Conservation (phyloP, 345 rosid species). For the Cardamine resedifolia region DNA sequence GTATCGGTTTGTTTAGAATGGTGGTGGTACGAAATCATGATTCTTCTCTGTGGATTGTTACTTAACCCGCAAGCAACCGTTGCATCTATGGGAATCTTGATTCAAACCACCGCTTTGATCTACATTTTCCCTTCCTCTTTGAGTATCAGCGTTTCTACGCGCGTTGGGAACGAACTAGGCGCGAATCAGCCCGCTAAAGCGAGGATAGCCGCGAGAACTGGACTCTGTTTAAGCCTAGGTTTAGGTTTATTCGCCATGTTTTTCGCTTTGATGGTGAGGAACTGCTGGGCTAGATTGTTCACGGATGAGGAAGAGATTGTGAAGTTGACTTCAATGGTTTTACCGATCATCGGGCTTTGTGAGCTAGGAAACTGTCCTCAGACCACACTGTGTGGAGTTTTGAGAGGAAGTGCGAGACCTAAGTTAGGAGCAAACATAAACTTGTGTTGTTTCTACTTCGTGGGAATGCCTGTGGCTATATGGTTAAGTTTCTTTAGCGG, state of each 20-base stretch:
- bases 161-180: slow-evolving; percentile 81
- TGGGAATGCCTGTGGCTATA: slow-evolving; percentile 80
- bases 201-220: slow-evolving; percentile 54
- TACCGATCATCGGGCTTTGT: slow-evolving; percentile 82
- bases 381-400: slow-evolving; percentile 77
- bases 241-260: slow-evolving; percentile 56
- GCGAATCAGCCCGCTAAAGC: slow-evolving; percentile 63
- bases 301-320: slow-evolving; percentile 62
- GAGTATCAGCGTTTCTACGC: slow-evolving; percentile 69
- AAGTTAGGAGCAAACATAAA: slow-evolving; percentile 81
- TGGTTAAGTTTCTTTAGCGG: slow-evolving; percentile 62
- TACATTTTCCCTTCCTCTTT: slow-evolving; percentile 91
- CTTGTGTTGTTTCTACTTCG: slow-evolving; percentile 76
- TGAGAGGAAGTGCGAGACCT: slow-evolving; percentile 86
- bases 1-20: slow-evolving; percentile 90
- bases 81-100: slow-evolving; percentile 88
- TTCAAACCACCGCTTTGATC: slow-evolving; percentile 76
- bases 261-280: slow-evolving; percentile 56
- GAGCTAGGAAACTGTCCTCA: slow-evolving; percentile 94
- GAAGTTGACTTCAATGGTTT: slow-evolving; percentile 58
- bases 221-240: slow-evolving; percentile 55
- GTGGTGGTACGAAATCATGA: slow-evolving; percentile 99
- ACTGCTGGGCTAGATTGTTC: slow-evolving; percentile 72
- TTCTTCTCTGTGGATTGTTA: slow-evolving; percentile 67
- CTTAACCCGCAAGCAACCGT: slow-evolving; percentile 74